Conservation (phyloP, 1,284 basidiomycete species). For the Cryptococcus sp. region DNA sequence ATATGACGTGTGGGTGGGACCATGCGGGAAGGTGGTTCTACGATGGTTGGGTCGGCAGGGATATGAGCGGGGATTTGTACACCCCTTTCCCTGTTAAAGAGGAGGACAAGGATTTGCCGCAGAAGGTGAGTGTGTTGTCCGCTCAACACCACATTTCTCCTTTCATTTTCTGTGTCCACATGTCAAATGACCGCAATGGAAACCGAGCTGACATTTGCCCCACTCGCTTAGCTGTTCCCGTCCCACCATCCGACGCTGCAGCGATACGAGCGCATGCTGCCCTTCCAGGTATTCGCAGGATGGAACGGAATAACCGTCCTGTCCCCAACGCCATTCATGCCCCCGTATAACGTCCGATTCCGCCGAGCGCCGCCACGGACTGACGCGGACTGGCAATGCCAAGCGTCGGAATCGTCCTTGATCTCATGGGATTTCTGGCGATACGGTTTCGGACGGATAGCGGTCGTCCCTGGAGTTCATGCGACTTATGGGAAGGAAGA, state of each 20-base stretch:
- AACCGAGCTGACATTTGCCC: neutral
- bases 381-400: slow-evolving; percentile 42
- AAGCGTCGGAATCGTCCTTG: slow-evolving; percentile 46
- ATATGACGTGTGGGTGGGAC: slow-evolving; percentile 56
- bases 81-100: slow-evolving; percentile 50
- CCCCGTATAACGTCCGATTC: slow-evolving; percentile 48
- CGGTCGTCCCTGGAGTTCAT: slow-evolving; percentile 49
- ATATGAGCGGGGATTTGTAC: slow-evolving; percentile 51
- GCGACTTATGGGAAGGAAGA: slow-evolving; percentile 50
- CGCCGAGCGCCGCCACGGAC: slow-evolving; percentile 34
- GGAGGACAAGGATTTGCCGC: slow-evolving; percentile 45
- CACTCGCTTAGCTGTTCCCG: slow-evolving; percentile 38
- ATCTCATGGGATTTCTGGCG: slow-evolving; percentile 55
- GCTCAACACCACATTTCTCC: neutral
- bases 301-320: slow-evolving; percentile 62
- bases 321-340: slow-evolving; percentile 44
- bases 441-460: slow-evolving; percentile 49
- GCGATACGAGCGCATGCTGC: slow-evolving; percentile 44
- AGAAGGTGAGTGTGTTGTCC: slow-evolving; percentile 40
- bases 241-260: slow-evolving; percentile 38
- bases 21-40: slow-evolving; percentile 55
- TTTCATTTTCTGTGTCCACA: no score
- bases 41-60: slow-evolving; percentile 56
- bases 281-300: slow-evolving; percentile 56
- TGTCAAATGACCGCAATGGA: neutral